phyloP scores from a whole-genome alignment of 768 basidiomycete species.

The Strobilomyces echinocephalus region DNA sequence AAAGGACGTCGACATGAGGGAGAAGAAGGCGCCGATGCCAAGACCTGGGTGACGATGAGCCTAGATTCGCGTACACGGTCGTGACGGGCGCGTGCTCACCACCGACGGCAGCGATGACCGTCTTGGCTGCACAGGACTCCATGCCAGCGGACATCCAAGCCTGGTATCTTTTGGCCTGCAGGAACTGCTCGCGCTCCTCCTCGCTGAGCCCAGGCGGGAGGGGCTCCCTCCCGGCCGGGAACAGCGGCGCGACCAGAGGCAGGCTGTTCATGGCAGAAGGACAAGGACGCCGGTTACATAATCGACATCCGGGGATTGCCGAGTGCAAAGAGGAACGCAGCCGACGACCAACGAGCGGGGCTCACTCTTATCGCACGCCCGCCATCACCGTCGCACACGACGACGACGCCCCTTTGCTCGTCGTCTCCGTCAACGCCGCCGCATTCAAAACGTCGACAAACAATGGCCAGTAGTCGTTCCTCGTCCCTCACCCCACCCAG shows the following conservation, averaged over 20 bases:
- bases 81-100: constrained; percentile 48
- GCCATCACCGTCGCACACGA: constrained; percentile 5
- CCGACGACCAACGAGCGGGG: constrained; percentile 7
- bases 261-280: background rate
- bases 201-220: constrained; percentile 79
- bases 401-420: constrained; percentile 3
- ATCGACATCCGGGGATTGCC: constrained; percentile 6
- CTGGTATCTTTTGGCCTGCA: constrained; percentile 76
- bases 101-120: constrained; percentile 71
- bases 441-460: background rate
- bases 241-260: constrained; percentile 62
- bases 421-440: background rate
- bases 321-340: background rate
- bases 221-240: constrained; percentile 81
- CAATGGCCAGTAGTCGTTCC: constrained; percentile 26
- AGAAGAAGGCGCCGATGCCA: constrained; percentile 91
- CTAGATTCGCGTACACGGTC: constrained; percentile 3
- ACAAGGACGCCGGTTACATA: background rate
- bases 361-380: background rate
- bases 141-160: constrained; percentile 62
- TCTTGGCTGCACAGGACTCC: constrained; percentile 86
- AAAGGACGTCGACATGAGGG: constrained; percentile 92
- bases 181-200: constrained; percentile 64
- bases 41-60: constrained; percentile 52
- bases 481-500: constrained; percentile 37